Percentiles rank a stretch among this genome's conserved stretches.
phyloP scores from a whole-genome alignment of 2,329 filamentous ascomycete species.

The Ploettnerulaceae sp. region DNA sequence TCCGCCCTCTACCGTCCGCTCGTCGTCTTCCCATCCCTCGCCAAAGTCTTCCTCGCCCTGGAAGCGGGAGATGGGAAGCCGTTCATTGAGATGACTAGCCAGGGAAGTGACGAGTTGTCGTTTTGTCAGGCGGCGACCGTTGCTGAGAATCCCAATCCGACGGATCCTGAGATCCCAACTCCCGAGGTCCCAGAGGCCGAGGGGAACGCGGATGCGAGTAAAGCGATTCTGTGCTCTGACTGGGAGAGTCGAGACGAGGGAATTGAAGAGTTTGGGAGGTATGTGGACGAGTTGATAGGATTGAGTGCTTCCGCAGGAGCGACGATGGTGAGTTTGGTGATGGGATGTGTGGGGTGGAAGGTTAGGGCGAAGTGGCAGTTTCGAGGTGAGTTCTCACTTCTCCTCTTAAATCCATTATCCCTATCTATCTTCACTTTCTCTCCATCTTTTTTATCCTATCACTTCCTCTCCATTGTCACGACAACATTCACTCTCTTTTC shows the following conservation, averaged over 20 bases:
- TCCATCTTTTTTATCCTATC: too few species aligned
- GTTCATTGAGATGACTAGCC: slow-evolving; percentile 29
- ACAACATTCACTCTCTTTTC: too few species aligned
- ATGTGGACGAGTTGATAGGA: slow-evolving; percentile 22
- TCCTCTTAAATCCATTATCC: too few species aligned
- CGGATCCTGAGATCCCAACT: slow-evolving; percentile 1
- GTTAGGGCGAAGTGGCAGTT: slow-evolving; percentile 32
- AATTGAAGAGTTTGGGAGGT: slow-evolving; percentile 25
- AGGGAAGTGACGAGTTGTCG: slow-evolving; percentile 14
- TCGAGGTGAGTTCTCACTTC: slow-evolving; percentile 14
- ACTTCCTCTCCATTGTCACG: too few species aligned
- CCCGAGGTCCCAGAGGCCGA: slow-evolving; percentile 17
- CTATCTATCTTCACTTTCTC: too few species aligned
- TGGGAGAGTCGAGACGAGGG: slow-evolving; percentile 19
- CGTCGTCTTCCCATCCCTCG: slow-evolving; percentile 28
- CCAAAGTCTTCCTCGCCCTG: slow-evolving; percentile 26
- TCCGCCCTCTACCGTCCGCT: slow-evolving; percentile 31
- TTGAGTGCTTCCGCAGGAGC: slow-evolving; percentile 42
- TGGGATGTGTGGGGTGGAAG: slow-evolving; percentile 35
- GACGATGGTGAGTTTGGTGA: slow-evolving; percentile 38
- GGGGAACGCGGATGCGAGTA: slow-evolving; percentile 23
- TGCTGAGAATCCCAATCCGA: background rate
- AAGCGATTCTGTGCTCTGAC: slow-evolving; percentile 31
- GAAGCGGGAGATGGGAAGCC: slow-evolving; percentile 40
- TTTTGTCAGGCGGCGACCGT: slow-evolving; percentile 5